Evolutionary conservation across 192 early-diverging fungal genomes (phyloP), one percentile per base, ranked within the genome.

Genomic region (Podila verticillata): DNA sequence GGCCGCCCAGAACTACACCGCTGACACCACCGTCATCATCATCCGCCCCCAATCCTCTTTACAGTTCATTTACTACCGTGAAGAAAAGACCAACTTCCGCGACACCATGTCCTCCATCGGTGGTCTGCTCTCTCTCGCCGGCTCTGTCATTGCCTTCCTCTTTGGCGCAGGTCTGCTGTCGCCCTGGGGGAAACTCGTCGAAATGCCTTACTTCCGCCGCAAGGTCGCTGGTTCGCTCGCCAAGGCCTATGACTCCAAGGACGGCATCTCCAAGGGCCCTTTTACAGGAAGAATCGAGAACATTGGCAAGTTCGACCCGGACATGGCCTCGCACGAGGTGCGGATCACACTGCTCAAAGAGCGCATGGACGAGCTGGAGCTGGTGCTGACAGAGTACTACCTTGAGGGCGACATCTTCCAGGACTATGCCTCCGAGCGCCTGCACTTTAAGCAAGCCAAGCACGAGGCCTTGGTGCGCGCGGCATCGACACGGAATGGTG

Each of bases 61-160:
- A 2, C 29, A 62, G 29, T 48, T 44, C 9, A 26, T 59, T 0
- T 44, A 44, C 30, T 67, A 57, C 60, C 12, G 13, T 7, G 65
- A 66, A 12, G 75, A 79, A 20, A 72, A 79, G 64, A 59, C 70
- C 4, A 26, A 36, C 2, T 48, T 79, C 51, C 36, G 69, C 4
- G 75, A 71, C 29, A 72, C 69, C 17, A 48, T 79, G 75, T 66
- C 75, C 47, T 47, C 19, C 22, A 71, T 79, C 34, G 75, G 75
- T 32, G 75, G 75, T 17, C 54, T 79, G 0, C 39, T 72, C 26
- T 59, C 68, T 2, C 28, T 72, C 39, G 65, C 66, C 4, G 65
- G 75, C 6, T 67, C 69, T 1, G 24, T 67, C 20, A 34, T 79
- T 3, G 75, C 39, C n/a, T 79, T 79, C 44, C 44, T 79, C 15